Evolutionary conservation across 768 basidiomycete genomes (phyloP), one percentile per base, ranked within the genome.

Genomic region (Macrocybe gigantea): DNA sequence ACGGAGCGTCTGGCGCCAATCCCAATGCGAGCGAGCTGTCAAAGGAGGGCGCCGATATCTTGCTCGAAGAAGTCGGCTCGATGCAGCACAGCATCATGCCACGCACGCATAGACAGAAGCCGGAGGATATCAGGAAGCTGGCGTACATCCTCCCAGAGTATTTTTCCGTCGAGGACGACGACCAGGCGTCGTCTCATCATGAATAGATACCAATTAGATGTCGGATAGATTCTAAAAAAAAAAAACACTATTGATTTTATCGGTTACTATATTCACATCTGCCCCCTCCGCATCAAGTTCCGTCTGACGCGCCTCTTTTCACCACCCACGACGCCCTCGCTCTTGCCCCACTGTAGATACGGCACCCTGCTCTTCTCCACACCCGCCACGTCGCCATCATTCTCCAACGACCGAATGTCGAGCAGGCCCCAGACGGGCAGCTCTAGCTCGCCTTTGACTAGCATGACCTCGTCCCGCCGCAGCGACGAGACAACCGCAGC

Each of bases 61-160:
- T 91, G 48, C 72, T 76, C 5, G 80, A 87, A 47, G 87, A 88
- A 56, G 74, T 68, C 11, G 94, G 92, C 7, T 74, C 72, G n/a
- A 96, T 96, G 94, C 73, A 79, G 55, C 86, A 78, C 60, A 80
- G 87, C 35, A 86, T 94, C 64, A 88, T 95, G 82, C 89, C 89
- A 7, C 70, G 71, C 34, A 71, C 78, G 1, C 74, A 65, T 39
- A 63, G 71, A 44, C 77, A 77, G 58, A 77, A 71, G 22, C 68
- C 69, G 3, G 83, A 79, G 53, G 84, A 90, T 56, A 67, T 74
- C 49, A 64, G 77, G 66, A 91, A 83, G 65, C 71, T 95, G 39
- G 73, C 76, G 30, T 94, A 72, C 66, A 71, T 96, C 54, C 72
- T 94, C 5, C 91, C 92, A 0, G 73, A 79, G 35, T 92, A 93